Conservation (phyloP, 2,329 filamentous ascomycete species). For the Alternaria sp. region DNA sequence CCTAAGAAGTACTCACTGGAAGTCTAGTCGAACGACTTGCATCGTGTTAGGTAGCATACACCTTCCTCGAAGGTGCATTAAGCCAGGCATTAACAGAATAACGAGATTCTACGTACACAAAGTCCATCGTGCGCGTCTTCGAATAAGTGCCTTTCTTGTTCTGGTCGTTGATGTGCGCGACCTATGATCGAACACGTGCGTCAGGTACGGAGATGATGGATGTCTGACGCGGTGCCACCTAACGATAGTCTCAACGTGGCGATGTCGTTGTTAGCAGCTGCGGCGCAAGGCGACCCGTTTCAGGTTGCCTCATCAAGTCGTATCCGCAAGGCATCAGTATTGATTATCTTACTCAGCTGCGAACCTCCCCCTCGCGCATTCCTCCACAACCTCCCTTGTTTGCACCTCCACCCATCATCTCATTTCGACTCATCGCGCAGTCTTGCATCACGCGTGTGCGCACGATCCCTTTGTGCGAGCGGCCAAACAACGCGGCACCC, state of each 20-base stretch:
- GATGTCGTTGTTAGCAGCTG: conserved; percentile 10
- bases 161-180: background rate
- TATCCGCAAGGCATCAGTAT: conserved; percentile 18
- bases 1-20: background rate
- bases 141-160: background rate
- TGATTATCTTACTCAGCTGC: conserved; percentile 7
- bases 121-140: background rate
- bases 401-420: background rate
- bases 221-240: background rate
- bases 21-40: background rate
- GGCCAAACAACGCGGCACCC: background rate
- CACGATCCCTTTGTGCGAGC: background rate
- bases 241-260: conserved; percentile 4
- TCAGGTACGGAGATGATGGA: background rate
- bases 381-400: background rate
- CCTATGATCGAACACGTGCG: background rate
- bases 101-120: background rate
- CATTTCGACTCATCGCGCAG: background rate
- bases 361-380: background rate
- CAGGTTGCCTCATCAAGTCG: conserved; percentile 12
- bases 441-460: background rate
- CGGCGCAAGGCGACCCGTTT: conserved; percentile 11
- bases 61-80: background rate
- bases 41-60: background rate
- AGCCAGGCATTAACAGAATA: background rate